Evolutionary conservation across 805 yeast genomes (phyloP).

Genomic region (Teunomyces cretensis): DNA sequence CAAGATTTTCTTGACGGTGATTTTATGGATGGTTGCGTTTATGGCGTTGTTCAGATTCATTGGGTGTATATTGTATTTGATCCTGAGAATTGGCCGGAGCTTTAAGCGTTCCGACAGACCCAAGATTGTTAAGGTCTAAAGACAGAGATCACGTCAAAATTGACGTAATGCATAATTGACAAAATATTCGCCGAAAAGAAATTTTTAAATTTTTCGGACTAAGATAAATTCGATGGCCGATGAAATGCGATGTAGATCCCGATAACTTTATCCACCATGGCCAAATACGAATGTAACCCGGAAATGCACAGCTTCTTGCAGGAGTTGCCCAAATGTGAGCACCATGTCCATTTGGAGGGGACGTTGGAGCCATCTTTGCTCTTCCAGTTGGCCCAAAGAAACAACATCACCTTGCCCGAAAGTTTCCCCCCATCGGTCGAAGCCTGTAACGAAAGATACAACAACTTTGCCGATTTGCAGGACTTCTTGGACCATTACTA

Average conservation of each 20-base stretch:
- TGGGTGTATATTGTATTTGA: conserved; percentile 52
- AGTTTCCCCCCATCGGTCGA: conserved; percentile 60
- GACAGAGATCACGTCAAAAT: too few species aligned
- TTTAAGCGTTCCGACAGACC: conserved; percentile 18
- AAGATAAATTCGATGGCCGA: not conserved
- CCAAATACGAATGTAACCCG: conserved; percentile 4
- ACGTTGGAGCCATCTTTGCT: conserved; percentile 71
- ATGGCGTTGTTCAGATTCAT: conserved; percentile 56
- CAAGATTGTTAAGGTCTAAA: not conserved
- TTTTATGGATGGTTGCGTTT: conserved; percentile 63
- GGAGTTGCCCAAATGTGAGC: conserved; percentile 85
- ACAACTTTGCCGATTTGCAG: conserved; percentile 64
- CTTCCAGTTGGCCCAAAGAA: conserved; percentile 67
- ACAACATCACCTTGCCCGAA: conserved; percentile 58
- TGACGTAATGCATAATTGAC: not conserved
- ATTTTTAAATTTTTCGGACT: not conserved
- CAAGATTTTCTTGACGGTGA: conserved; percentile 47
- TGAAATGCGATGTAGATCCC: not conserved
- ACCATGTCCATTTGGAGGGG: conserved; percentile 83
- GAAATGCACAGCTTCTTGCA: conserved; percentile 9
- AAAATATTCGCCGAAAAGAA: not conserved
- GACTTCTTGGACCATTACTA: conserved; percentile 79
- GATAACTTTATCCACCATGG: not conserved
- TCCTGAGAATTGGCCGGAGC: conserved; percentile 30
- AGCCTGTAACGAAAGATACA: conserved; percentile 51